Evolutionary conservation across 768 basidiomycete genomes (phyloP).

Genomic region (Leucosporidium creatinivorum): DNA sequence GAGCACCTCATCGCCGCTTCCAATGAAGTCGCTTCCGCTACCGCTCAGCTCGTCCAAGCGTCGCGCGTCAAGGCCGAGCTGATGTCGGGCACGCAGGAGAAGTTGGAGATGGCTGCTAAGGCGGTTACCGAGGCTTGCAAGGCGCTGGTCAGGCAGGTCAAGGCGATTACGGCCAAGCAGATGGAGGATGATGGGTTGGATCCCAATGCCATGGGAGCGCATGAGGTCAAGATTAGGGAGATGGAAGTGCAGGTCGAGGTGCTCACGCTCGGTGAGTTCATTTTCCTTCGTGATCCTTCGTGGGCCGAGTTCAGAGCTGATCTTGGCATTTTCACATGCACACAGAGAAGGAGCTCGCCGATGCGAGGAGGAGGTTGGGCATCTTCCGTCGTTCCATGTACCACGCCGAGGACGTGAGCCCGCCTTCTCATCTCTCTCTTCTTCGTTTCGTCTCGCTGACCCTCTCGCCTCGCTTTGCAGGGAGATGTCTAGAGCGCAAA

Average conservation of each 20-base stretch:
- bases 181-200: conserved; percentile 59
- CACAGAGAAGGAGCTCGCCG: conserved; percentile 76
- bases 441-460: too few species aligned
- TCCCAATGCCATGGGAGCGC: conserved; percentile 82
- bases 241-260: conserved; percentile 99
- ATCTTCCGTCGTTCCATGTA: conserved; percentile 33
- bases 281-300: too few species aligned
- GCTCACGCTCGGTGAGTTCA: conserved; percentile 57
- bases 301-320: too few species aligned
- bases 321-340: too few species aligned
- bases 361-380: conserved; percentile 31
- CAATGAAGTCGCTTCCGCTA: conserved; percentile 93
- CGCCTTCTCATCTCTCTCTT: too few species aligned
- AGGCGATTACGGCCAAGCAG: conserved; percentile 82
- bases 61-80: conserved; percentile 96
- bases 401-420: conserved; percentile 11
- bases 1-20: conserved; percentile 99
- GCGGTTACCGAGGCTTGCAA: conserved; percentile 97
- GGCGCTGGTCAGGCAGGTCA: conserved; percentile 92
- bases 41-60: conserved; percentile 95
- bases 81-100: conserved; percentile 97
- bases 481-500: too few species aligned
- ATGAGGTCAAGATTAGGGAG: conserved; percentile 93
- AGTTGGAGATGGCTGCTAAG: conserved; percentile 90
- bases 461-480: too few species aligned